phyloP scores from a whole-genome alignment of 2,329 filamentous ascomycete species.

The Podosphaera fusca region DNA sequence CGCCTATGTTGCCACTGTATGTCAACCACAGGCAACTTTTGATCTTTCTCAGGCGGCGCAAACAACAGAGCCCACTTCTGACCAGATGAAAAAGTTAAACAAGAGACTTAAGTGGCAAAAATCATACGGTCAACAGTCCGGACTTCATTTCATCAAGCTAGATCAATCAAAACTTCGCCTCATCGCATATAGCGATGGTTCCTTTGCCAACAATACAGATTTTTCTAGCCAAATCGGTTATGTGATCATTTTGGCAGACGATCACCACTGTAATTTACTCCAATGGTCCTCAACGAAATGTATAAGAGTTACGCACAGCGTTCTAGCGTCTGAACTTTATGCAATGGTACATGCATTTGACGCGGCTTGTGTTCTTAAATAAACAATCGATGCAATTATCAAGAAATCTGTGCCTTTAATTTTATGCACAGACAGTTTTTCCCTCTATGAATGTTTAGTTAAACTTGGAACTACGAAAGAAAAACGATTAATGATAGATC shows the following conservation, averaged over 20 bases:
- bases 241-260: neutral
- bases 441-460: neutral
- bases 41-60: neutral
- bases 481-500: neutral
- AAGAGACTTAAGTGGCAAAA: neutral
- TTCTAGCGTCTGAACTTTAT: too few species aligned
- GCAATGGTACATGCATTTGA: too few species aligned
- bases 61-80: neutral
- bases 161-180: slow-evolving; percentile 1
- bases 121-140: neutral
- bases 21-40: neutral
- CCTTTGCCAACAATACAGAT: neutral
- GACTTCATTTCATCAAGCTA: neutral
- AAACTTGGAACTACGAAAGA: neutral
- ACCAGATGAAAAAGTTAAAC: neutral
- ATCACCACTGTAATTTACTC: too few species aligned
- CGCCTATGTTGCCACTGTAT: neutral
- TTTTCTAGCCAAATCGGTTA: neutral
- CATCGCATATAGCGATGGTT: neutral
- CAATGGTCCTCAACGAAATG: too few species aligned
- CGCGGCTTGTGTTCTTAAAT: too few species aligned
- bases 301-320: too few species aligned
- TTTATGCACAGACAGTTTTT: neutral
- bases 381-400: neutral
- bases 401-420: neutral